phyloP scores from a whole-genome alignment of 2,329 filamentous ascomycete species.

The Exophiala xenobiotica region DNA sequence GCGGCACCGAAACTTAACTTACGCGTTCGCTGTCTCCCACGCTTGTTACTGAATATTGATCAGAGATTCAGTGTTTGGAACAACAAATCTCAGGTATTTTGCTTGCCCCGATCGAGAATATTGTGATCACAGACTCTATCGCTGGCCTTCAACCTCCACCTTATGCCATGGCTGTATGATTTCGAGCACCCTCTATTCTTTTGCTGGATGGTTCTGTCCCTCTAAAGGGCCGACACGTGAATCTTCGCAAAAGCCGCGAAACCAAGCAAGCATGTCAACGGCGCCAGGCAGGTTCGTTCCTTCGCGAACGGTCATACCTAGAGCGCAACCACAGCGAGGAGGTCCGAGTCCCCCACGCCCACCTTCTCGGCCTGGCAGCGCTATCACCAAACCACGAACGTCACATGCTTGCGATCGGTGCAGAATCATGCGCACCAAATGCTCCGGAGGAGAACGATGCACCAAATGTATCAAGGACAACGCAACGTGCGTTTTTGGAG shows the following conservation, averaged over 20 bases:
- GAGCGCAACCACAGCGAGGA: neutral
- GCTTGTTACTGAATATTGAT: no score
- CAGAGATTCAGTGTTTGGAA: no score
- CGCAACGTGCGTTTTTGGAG: conserved; percentile 22
- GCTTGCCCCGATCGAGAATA: no score
- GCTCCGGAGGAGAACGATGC: conserved; percentile 25
- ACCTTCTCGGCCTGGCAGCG: neutral
- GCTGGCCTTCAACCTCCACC: no score
- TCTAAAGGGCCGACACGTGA: no score
- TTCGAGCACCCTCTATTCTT: no score
- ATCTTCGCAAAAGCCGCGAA: neutral
- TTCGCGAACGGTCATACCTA: neutral
- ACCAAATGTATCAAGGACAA: conserved; percentile 27
- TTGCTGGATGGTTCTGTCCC: no score
- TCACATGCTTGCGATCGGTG: conserved; percentile 28
- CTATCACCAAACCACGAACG: conserved; percentile 11
- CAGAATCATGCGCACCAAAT: conserved; percentile 26
- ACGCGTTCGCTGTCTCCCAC: no score
- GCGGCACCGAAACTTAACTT: no score
- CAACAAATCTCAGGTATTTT: no score
- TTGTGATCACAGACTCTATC: no score
- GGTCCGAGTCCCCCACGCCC: neutral
- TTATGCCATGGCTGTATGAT: no score
- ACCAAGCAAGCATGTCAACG: neutral
- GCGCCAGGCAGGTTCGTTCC: neutral